Evolutionary conservation across 495 filamentous ascomycete genomes (phyloP), one percentile per base, ranked within the genome.

Genomic region (Xylaria castorea): DNA sequence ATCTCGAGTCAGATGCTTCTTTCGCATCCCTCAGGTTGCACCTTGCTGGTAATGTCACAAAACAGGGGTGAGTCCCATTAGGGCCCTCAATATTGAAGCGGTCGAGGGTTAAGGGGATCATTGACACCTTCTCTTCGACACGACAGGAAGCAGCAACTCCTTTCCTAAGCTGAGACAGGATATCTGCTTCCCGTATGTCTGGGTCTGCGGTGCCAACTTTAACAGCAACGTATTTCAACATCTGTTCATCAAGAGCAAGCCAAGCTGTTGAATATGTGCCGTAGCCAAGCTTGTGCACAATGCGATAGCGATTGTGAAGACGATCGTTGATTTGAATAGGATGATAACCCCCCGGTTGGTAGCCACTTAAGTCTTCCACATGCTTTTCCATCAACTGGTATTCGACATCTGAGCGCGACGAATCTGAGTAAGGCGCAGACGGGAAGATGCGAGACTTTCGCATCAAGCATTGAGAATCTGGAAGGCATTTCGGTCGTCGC

Each of bases 221-320:
- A 66, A 79, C 50, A 12, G 80, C 80, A 50, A 79, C 74, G 42
- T 79, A 76, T 50, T 40, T 66, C 3, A 73, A 62, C 8, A 63
- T 30, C 20, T 57, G 65, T 25, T 77, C 65, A 46, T 85, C 82
- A 12, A 72, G 73, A 60, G 81, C 82, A 34, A 87, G 81, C 84
- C 83, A 86, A 50, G 81, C 78, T 25, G 85, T 86, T 5, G 82
- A 85, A 74, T 80, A 86, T 16, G 77, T 73, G 73, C 84, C 84
- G 61, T 78, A 75, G 0, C 84, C 84, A 34, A 86, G 79, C 61
- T 86, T 86, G 65, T 85, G 74, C 22, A 84, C 77, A 1, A 85
- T 68, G 40, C 70, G 75, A 67, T 85, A 86, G 18, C 79, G 79
- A 27, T 74, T 75, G 4, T 81, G 65, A 53, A 81, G 55, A 2